Evolutionary conservation across 2,329 filamentous ascomycete genomes (phyloP).

Genomic region (Phialophora macrospora): DNA sequence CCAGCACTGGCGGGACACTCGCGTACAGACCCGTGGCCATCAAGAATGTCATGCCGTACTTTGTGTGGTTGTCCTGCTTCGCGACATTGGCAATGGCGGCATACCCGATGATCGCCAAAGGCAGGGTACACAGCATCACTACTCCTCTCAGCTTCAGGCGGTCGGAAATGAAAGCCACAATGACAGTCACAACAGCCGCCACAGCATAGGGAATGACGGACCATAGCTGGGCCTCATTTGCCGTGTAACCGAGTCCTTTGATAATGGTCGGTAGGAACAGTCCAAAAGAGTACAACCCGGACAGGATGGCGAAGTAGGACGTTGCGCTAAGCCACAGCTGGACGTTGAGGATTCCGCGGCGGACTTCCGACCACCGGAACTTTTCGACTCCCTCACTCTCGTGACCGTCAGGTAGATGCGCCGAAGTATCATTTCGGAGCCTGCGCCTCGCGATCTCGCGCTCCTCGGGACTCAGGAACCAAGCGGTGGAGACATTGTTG

Average conservation of each 20-base stretch:
- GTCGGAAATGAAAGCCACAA: conserved; percentile 76
- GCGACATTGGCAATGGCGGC: conserved; percentile 64
- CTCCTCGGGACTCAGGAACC: conserved; percentile 72
- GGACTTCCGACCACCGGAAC: conserved; percentile 74
- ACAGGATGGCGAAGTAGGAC: conserved; percentile 75
- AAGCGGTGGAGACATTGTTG: conserved; percentile 78
- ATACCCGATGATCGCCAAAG: conserved; percentile 69
- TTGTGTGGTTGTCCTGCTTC: conserved; percentile 52
- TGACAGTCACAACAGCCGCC: conserved; percentile 70
- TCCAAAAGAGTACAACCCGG: conserved; percentile 78
- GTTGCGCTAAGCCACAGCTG: conserved; percentile 83
- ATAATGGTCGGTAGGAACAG: conserved; percentile 83
- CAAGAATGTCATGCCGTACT: conserved; percentile 70
- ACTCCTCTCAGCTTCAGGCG: conserved; percentile 68
- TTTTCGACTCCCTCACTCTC: conserved; percentile 63
- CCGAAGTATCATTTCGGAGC: conserved; percentile 71
- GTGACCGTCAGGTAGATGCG: conserved; percentile 57
- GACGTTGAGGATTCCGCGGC: conserved; percentile 67
- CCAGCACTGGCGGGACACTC: conserved; percentile 66
- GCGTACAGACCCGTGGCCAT: conserved; percentile 70
- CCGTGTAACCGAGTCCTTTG: conserved; percentile 61
- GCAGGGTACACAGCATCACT: conserved; percentile 67
- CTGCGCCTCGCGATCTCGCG: conserved; percentile 73
- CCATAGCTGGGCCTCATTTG: conserved; percentile 71
- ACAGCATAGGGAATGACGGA: conserved; percentile 76